Evolutionary conservation across 805 yeast species (phyloP), one percentile per base, ranked within the genome.

Genomic region (Candida oleophila): DNA sequence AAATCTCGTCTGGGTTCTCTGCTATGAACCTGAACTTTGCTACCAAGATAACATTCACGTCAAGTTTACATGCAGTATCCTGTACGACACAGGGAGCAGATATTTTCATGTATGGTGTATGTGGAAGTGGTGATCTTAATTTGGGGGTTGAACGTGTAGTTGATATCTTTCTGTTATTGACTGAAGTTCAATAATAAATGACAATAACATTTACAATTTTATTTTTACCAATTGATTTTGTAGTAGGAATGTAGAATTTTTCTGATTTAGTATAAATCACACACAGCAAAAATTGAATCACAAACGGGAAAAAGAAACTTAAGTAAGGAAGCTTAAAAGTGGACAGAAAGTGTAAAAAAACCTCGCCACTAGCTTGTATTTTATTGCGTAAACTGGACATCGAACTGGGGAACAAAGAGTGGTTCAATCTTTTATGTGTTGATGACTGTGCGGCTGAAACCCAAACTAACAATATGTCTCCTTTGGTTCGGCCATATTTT

Each of bases 21-120:
- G 78, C 77, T 8, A 55, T 56, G 56, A 78, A 79, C 33, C 68
- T 61, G 53, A 65, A 74, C 51, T 75, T 76, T 32, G 78, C 66
- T 4, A 80, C 74, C 8, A 80, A 55, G 3, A 80, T 71, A 39
- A 35, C 45, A 19, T 40, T 40, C 15, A 22, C 25, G 36, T 41
- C 38, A 4, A 41, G 39, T 34, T 33, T 41, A 21, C 44, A 41
- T n/a, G 39, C 21, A 21, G 38, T 34, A n/a, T 41, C 39, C 38
- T 41, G 44, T 19, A 41, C 18, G 5, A 32, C 30, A n/a, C 33
- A 20, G n/a, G 44, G 44, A 18, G 44, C 44, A 12, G 44, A 41
- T 20, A 41, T 41, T n/a, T 25, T 20, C 22, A 30, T 11, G 11
- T 25, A 25, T 5, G 30, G n/a, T n/a, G n/a, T n/a, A n/a, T n/a